Percentiles rank a stretch among this genome's conserved stretches.
These are phyloP conservation scores for Hypoxylon sp. DNA, from an alignment of 2,329 filamentous ascomycete species.

Conservation along the genomic window DNA sequence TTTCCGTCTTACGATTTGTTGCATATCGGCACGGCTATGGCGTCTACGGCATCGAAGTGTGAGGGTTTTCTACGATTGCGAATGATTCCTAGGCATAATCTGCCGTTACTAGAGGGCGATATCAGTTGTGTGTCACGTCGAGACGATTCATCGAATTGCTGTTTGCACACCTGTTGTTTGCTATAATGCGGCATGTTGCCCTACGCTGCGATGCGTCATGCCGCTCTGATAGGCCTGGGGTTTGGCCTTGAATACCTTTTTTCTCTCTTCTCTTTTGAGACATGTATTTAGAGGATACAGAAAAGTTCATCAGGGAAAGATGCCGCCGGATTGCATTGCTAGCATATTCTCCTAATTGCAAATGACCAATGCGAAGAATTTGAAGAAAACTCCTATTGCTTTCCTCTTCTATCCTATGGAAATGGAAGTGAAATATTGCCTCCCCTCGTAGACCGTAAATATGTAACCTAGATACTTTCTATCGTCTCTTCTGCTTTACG, in stretches of 20 bases:
- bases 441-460: slow-evolving; percentile 17
- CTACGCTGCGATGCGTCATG: slow-evolving; percentile 4
- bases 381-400: background rate
- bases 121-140: background rate
- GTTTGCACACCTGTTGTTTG: background rate
- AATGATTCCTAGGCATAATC: slow-evolving; percentile 10
- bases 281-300: slow-evolving; percentile 43
- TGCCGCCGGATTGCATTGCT: background rate
- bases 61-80: slow-evolving; percentile 42
- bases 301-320: slow-evolving; percentile 33
- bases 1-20: slow-evolving; percentile 47
- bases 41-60: slow-evolving; percentile 50
- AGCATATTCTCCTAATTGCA: background rate
- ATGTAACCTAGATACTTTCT: slow-evolving; percentile 11
- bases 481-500: slow-evolving; percentile 2
- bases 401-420: slow-evolving; percentile 6
- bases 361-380: slow-evolving; percentile 11
- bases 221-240: slow-evolving; percentile 4
- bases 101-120: background rate
- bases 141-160: background rate
- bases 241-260: slow-evolving; percentile 2
- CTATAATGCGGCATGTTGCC: background rate
- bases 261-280: background rate
- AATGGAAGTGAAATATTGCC: slow-evolving; percentile 20
- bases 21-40: slow-evolving; percentile 43